These are phyloP conservation scores for Salvia rosmarinus DNA, from an alignment of 257 asterid genomes.

Conservation along the genomic window DNA sequence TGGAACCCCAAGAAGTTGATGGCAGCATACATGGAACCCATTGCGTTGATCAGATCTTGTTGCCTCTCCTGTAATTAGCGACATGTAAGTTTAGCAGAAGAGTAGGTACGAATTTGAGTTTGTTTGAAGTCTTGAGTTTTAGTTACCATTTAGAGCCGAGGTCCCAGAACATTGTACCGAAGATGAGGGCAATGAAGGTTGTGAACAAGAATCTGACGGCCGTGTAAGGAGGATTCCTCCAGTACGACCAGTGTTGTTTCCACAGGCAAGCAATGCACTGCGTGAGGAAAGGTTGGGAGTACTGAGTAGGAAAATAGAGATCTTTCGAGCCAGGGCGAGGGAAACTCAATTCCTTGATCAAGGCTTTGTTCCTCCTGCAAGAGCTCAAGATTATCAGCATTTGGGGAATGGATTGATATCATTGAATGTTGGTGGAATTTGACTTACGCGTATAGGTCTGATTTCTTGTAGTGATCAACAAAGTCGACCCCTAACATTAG, in stretches of 20 bases:
- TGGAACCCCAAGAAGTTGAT: constrained; percentile 41
- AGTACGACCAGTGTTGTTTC: constrained; percentile 89
- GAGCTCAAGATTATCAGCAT: neutral
- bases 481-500: constrained; percentile 52
- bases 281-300: constrained; percentile 62
- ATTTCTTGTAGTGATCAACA: constrained; percentile 50
- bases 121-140: neutral
- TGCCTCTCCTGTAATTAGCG: neutral
- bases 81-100: too few relatives aligned
- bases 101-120: neutral
- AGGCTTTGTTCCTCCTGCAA: constrained; percentile 71
- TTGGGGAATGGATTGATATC: neutral
- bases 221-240: constrained; percentile 81
- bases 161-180: constrained; percentile 88
- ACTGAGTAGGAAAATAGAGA: constrained; percentile 56
- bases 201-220: constrained; percentile 81
- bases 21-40: constrained; percentile 47
- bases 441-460: constrained; percentile 52
- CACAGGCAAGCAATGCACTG: constrained; percentile 87
- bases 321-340: constrained; percentile 79
- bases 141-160: constrained; percentile 67
- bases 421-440: neutral
- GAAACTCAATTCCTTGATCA: constrained; percentile 60
- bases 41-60: constrained; percentile 33
- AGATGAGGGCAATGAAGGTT: constrained; percentile 58